These are phyloP conservation scores for Nannochloropsis gaditana DNA, from an alignment of 108 stramenopile genomes.

Conservation along the genomic window DNA sequence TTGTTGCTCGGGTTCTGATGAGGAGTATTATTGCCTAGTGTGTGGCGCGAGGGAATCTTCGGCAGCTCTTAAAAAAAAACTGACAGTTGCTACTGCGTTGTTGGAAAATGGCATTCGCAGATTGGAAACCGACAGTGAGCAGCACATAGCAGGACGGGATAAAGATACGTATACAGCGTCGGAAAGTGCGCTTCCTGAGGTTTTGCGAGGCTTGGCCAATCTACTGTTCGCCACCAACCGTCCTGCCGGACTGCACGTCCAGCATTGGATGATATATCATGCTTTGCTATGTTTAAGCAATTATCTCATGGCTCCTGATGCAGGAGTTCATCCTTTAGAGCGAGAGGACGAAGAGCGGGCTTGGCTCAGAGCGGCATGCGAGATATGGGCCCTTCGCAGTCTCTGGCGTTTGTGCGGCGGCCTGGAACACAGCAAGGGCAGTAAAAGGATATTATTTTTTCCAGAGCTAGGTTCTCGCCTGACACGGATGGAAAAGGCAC, in stretches of 20 bases:
- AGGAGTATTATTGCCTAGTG: neutral
- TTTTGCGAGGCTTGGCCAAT: too few species aligned
- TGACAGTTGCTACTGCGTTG: neutral
- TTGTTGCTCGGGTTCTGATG: neutral
- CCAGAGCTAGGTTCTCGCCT: neutral
- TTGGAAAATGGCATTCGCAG: neutral
- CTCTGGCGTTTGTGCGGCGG: neutral
- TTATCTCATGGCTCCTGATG: neutral
- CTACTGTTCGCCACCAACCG: neutral
- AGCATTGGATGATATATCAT: slow-evolving; percentile 6
- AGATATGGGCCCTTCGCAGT: slow-evolving; percentile 17
- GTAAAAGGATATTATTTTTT: neutral
- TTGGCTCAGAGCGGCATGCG: neutral
- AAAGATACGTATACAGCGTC: too few species aligned
- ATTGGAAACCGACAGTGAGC: neutral
- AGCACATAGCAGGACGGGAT: too few species aligned
- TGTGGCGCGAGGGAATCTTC: neutral
- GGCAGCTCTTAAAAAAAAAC: neutral
- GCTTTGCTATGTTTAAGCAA: neutral
- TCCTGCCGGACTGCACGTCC: slow-evolving; percentile 6
- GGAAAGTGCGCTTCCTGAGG: too few species aligned
- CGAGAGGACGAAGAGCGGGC: neutral
- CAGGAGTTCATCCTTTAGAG: neutral
- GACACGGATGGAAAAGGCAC: neutral
- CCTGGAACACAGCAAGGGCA: neutral